Base-by-base conservation (phyloP, 2,329 filamentous ascomycete species). In the Venturia effusa region DNA sequence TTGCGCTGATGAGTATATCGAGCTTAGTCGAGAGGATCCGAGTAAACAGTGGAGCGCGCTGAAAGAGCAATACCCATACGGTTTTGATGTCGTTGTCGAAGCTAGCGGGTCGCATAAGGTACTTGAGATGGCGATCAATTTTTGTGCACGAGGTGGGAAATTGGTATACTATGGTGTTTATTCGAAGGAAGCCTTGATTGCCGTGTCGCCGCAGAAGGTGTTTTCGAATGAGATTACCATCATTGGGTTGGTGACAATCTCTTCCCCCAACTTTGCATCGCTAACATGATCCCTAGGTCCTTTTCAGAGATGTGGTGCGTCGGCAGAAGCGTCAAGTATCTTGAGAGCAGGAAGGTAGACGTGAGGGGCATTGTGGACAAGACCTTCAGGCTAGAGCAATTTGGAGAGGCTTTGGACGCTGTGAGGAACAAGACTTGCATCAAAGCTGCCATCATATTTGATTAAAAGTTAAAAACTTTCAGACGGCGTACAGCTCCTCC, bases 131-230 rank as follows among this genome's bases (percentile, higher is more conserved):
- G 79, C 86, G 34, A 88, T 90, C 73, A 80, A 89, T 75, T 90
- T 88, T 71, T 85, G 88, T 68, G 84, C 86, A 59, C 82, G 87
- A 61, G 87, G 87, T 51, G 87, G 88, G 64, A 89, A 87, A 72
- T 78, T 90, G 39, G 84, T 89, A 54, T 85, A 88, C 66, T 90
- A 89, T 68, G 87, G 85, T 60, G 88, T 90, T 32, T 90, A 90
- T 72, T 77, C 82, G 67, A 82, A 79, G 67, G 75, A 81, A 34
- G 86, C 83, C 64, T 81, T 81, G 60, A 86, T 90, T 37, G 79
- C 82, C 3, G 89, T 87, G 85, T 79, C 85, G 5, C 88, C 88
- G n/a, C 80, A 82, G 72, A 88, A 87, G 78, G 90, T 91, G 69
- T 89, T 77, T 68, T 79, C 79, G 51, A 79, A 83, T 67, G 87